Base-by-base conservation (phyloP, 169 alveolate species). In the Cardiosporidium cionae region DNA sequence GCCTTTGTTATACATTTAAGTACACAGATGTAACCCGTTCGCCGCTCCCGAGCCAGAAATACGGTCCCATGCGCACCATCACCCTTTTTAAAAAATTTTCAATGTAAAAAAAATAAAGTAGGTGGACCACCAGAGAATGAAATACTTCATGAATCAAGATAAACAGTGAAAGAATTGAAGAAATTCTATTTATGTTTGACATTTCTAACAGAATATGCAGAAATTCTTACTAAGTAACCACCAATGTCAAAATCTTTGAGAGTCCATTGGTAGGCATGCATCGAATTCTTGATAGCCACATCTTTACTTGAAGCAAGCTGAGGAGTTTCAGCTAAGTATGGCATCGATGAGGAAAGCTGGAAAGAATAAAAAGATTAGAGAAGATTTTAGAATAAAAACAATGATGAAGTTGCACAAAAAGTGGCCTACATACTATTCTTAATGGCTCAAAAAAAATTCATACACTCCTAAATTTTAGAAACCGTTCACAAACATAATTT, bases 1-100 rank as follows among this genome's bases (percentile, higher is more conserved):
- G 88, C 81, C 62, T 86, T 87, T 31, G 89, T 86, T 58, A 91
- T 84, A 58, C 93, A 83, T 64, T 91, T 91, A 37, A 91, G 72
- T 1, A 90, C 94, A 68, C 95, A 91, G 63, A 91, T 90, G 81
- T 89, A 91, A 32, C 92, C 90, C 3, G 93, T 87, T 53, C 92
- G 73, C 63, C 93, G 79, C 35, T 86, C 94, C 72, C 93, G 82
- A 0, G 93, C 96, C 35, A 91, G 76, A 65, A 90, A 91, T 0
- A 91, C 94, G n/a, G 84, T 81, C 0, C 96, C 96, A 66, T 90
- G 94, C 34, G 94, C 94, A 1, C 96, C 96, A 54, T 89, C 94
- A 0, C 96, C 95, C 58, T 44, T 16, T 44, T 16, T 44, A 16
- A 16, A 44, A 16, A 44, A 44, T 16, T 44, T 44, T 16, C 27